Evolutionary conservation across 2,329 filamentous ascomycete genomes (phyloP), one percentile per base, ranked within the genome.

Genomic region (Setomelanomma holmii): DNA sequence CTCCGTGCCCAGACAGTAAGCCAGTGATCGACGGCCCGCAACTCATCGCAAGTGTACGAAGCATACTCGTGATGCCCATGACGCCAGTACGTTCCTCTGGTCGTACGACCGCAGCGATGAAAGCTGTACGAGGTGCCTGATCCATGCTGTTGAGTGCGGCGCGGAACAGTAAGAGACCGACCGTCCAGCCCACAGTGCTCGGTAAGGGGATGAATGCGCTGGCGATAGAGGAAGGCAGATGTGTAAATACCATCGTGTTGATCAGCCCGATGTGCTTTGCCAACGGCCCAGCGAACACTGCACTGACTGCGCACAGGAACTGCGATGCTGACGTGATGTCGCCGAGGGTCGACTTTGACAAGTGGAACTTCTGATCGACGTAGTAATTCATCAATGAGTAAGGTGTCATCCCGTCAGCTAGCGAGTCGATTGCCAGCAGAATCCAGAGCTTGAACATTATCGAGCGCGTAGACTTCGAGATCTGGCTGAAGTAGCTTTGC

Each of bases 131-230:
- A 0, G 87, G 87, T 0, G 84, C 86, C 74, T 89, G 86, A 56
- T 89, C 87, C 85, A 89, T 88, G 56, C 82, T 86, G 63, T 89
- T 89, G 39, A 89, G 75, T 0, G 84, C 84, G 2, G 85, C 79
- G 4, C 86, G 80, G 17, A 89, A 68, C 21, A 87, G 77, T 1
- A 89, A 74, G 0, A 89, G 75, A 0, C 76, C 76, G 1, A 84
- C 80, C 0, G 84, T 83, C 36, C 84, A 64, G 34, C 78, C 78
- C 1, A 87, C 73, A 2, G 73, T 75, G 5, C 72, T 74, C 0
- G 86, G 83, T 0, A 82, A 64, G 0, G 86, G 85, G 46, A 89
- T 87, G 34, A 75, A 69, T 1, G 65, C 67, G 4, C 87, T 64
- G 3, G 86, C 84, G 0, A 83, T 76, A 0, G 85, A 87, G 0